phyloP scores from a whole-genome alignment of 352 stramenopile genomes.

The Globisporangium solare region DNA sequence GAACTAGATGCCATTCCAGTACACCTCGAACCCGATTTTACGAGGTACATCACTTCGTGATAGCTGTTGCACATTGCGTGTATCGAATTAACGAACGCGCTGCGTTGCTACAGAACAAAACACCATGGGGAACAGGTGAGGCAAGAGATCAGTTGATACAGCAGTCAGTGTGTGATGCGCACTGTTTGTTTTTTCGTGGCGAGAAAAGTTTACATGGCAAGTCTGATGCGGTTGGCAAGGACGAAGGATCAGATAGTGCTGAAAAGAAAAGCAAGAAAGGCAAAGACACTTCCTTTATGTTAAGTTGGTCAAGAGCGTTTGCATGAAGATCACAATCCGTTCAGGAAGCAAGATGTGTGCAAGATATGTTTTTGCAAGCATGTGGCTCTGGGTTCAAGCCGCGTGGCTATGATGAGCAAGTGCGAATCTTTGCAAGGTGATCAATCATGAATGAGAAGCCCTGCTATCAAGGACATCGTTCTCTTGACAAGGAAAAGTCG shows the following conservation, averaged over 20 bases:
- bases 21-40: not conserved
- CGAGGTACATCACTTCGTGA: not conserved
- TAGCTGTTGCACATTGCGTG: not conserved
- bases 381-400: not conserved
- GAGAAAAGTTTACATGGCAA: not conserved
- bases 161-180: not conserved
- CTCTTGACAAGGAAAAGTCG: too few species aligned
- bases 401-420: too few species aligned
- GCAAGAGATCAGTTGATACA: too few species aligned
- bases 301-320: not conserved
- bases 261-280: not conserved
- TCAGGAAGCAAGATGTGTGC: not conserved
- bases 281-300: not conserved
- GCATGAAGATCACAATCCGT: not conserved
- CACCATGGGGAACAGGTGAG: not conserved
- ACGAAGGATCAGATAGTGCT: not conserved
- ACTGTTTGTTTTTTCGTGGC: not conserved
- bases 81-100: not conserved
- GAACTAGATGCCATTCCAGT: not conserved
- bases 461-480: too few species aligned
- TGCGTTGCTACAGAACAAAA: not conserved
- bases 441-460: too few species aligned
- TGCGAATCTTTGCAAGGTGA: too few species aligned
- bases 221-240: not conserved
- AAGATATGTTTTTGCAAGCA: not conserved